A percentile compares a stretch with the other conserved stretches of the same genome.
phyloP scores from a whole-genome alignment of 1,139 yeast species.

The Protomyces macrosporus region DNA sequence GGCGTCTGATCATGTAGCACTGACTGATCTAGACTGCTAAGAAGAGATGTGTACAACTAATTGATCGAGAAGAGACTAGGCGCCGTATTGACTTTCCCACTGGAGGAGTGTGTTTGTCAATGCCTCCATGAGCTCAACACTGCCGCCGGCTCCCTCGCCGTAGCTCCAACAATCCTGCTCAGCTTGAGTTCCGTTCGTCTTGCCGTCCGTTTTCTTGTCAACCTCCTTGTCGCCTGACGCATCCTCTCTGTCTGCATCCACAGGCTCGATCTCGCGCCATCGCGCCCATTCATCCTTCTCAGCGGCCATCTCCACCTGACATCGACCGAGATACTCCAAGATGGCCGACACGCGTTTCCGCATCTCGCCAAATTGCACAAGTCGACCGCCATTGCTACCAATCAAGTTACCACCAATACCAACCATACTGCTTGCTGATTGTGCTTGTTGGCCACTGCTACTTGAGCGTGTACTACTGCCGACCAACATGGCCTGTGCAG shows the following conservation, averaged over 20 bases:
- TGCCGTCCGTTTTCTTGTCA: background rate
- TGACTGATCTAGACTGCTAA: no score
- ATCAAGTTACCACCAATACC: background rate
- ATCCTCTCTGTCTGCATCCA: background rate
- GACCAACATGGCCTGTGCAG: background rate
- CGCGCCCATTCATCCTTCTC: conserved; percentile 58
- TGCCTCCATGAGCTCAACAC: conserved; percentile 60
- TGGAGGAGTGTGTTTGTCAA: conserved; percentile 60
- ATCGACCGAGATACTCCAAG: conserved; percentile 79
- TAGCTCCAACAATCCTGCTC: conserved; percentile 36
- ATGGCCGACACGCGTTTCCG: conserved; percentile 84
- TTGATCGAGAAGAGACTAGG: conserved; percentile 28
- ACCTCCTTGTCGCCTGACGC: background rate
- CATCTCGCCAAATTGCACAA: conserved; percentile 62
- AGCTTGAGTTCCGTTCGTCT: background rate
- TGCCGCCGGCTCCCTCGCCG: conserved; percentile 52
- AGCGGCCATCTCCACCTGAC: conserved; percentile 70
- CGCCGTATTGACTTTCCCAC: conserved; percentile 76
- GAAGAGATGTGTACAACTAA: no score
- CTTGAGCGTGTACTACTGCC: background rate
- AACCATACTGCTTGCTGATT: background rate
- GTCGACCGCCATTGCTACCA: background rate
- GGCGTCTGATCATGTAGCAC: background rate
- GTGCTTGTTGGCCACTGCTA: background rate
- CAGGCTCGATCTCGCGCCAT: conserved; percentile 34